Base-by-base conservation (phyloP, 352 stramenopile genomes). In the Pythium brachiatum region DNA sequence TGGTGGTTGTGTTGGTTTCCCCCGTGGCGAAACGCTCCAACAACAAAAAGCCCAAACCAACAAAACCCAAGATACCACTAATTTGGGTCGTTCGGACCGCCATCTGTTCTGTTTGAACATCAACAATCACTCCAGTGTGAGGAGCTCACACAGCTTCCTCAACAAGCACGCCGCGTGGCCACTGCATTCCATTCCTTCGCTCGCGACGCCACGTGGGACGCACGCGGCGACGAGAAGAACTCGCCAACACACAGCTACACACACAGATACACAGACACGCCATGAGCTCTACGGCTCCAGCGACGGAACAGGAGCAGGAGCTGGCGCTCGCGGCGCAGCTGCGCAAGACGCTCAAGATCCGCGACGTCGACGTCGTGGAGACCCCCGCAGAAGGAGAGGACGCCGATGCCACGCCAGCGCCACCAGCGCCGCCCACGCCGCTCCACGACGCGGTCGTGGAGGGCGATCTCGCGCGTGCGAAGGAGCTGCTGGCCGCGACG, bases 361-460 rank as follows among this genome's bases (percentile, higher is more conserved):
- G 59, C 50, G 53, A 56, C 39, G 55, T 61, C 39, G 54, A 64
- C 47, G 57, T 62, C 21, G 32, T 50, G n/a, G 23, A 55, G 13
- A 31, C 39, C 18, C 26, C 60, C 1, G 18, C 50, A 29, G 61
- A 59, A 9, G 26, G 18, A 34, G 51, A 54, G 1, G 52, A 55
- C 26, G 53, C 20, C 26, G 34, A n/a, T 6, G 31, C 57, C 2
- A 31, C 36, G 6, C 34, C 51, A 13, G 23, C 58, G 44, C 53
- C 57, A n/a, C 48, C 65, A 25, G 6, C 46, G n/a, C 21, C 20
- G 36, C 53, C 60, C 2, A 64, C 66, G 43, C 55, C 60, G 48
- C 66, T 73, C 20, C 66, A 73, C 23, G 57, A 64, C 29, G 66
- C 66, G 3, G 60, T 73, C 1, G 52, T 73, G 1, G 52, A 69